Conservation (phyloP, 2,329 filamentous ascomycete genomes). For the Xylariaceae sp. region DNA sequence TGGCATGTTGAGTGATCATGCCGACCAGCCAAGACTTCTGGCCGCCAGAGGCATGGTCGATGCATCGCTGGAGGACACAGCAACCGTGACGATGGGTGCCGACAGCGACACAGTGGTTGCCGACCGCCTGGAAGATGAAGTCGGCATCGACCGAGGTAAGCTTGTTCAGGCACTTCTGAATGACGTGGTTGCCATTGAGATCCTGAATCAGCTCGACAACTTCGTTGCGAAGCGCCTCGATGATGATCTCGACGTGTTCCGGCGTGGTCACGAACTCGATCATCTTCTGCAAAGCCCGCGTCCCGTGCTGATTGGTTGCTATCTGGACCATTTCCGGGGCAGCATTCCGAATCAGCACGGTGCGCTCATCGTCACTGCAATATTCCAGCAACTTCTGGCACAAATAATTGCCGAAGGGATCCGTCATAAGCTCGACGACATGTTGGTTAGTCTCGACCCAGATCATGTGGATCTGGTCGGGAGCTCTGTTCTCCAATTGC, state of each 20-base stretch:
- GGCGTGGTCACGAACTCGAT: slow-evolving; percentile 89
- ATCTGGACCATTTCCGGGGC: slow-evolving; percentile 83
- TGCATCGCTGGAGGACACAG: slow-evolving; percentile 95
- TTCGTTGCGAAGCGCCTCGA: slow-evolving; percentile 69
- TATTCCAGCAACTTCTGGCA: slow-evolving; percentile 97
- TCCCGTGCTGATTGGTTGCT: slow-evolving; percentile 94
- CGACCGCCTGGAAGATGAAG: slow-evolving; percentile 96
- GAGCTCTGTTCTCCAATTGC: slow-evolving; percentile 84
- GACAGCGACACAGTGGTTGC: slow-evolving; percentile 76
- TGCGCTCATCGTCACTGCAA: slow-evolving; percentile 91
- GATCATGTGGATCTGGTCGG: slow-evolving; percentile 82
- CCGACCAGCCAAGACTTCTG: slow-evolving; percentile 84
- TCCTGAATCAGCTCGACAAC: slow-evolving; percentile 96
- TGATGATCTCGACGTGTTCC: slow-evolving; percentile 81
- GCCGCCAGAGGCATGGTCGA: slow-evolving; percentile 85
- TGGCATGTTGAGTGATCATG: slow-evolving; percentile 83
- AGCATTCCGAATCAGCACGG: slow-evolving; percentile 83
- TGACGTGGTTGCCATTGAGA: slow-evolving; percentile 96
- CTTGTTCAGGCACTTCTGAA: slow-evolving; percentile 98
- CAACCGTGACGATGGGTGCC: slow-evolving; percentile 97
- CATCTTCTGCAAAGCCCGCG: slow-evolving; percentile 96
- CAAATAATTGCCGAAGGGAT: slow-evolving; percentile 98
- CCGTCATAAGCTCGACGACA: slow-evolving; percentile 96
- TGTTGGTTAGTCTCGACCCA: slow-evolving; percentile 90
- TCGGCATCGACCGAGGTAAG: slow-evolving; percentile 75